Conservation (phyloP, 495 filamentous ascomycete species). For the Oidiodendron maius region DNA sequence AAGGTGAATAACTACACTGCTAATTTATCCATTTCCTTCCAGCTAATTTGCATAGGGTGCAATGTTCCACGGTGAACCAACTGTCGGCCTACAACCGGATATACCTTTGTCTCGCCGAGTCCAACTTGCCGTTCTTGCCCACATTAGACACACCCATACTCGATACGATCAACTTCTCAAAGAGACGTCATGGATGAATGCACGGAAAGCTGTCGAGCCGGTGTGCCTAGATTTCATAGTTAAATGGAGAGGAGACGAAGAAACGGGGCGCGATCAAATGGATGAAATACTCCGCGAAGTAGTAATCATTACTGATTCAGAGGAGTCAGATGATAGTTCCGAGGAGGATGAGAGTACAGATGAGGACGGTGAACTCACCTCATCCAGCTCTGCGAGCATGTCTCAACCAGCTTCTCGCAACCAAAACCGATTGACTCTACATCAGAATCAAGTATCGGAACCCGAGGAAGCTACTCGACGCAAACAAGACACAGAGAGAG, state of each 20-base stretch:
- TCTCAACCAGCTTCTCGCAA: conserved; percentile 8
- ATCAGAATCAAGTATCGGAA: not conserved
- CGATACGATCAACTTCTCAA: conserved; percentile 76
- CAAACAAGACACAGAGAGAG: not conserved
- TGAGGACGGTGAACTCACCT: conserved; percentile 20
- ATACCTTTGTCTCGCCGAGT: conserved; percentile 67
- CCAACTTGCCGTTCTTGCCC: conserved; percentile 77
- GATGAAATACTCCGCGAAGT: conserved; percentile 79
- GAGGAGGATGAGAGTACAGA: conserved; percentile 19
- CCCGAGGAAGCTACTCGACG: not conserved
- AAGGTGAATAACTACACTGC: conserved; percentile 57
- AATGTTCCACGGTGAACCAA: conserved; percentile 26
- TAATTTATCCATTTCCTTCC: not conserved
- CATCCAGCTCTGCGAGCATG: conserved; percentile 14
- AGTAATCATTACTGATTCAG: conserved; percentile 76
- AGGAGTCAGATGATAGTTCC: conserved; percentile 48
- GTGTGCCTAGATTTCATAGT: conserved; percentile 65
- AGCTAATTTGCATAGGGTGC: conserved; percentile 18
- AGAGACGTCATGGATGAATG: conserved; percentile 57
- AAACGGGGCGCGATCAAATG: conserved; percentile 65
- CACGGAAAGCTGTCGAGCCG: conserved; percentile 63
- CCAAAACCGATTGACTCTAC: conserved; percentile 3
- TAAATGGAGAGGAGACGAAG: conserved; percentile 85
- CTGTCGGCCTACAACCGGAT: conserved; percentile 64
- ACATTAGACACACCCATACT: conserved; percentile 82